A percentile compares a stretch with the other conserved stretches of the same genome.
Conservation (phyloP, 805 yeast species). For the Suhomyces sp. region DNA sequence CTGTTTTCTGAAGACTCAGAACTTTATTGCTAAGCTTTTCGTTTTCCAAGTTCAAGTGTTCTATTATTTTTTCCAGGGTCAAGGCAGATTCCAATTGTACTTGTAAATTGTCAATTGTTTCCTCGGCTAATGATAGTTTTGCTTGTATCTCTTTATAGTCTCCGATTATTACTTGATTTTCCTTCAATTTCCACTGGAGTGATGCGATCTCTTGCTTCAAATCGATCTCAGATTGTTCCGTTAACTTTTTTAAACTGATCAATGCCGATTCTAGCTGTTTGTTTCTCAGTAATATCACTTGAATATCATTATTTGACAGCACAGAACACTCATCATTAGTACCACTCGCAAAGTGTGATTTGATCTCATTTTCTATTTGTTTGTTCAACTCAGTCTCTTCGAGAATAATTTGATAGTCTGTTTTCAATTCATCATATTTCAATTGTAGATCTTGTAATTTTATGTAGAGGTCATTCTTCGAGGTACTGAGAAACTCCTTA, state of each 20-base stretch:
- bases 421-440: slow-evolving; percentile 28
- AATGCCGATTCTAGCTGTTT: slow-evolving; percentile 44
- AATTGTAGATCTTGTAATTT: slow-evolving; percentile 25
- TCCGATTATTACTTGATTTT: slow-evolving; percentile 32
- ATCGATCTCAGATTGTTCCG: slow-evolving; percentile 24
- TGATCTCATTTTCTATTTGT: slow-evolving; percentile 36
- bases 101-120: slow-evolving; percentile 26
- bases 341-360: slow-evolving; percentile 12
- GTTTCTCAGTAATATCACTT: slow-evolving; percentile 30
- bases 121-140: slow-evolving; percentile 21
- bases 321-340: slow-evolving; percentile 8
- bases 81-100: slow-evolving; percentile 32
- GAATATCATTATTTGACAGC: slow-evolving; percentile 17
- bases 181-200: slow-evolving; percentile 10
- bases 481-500: slow-evolving; percentile 39
- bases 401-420: slow-evolving; percentile 30
- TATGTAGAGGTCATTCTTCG: slow-evolving; percentile 26
- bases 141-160: slow-evolving; percentile 25
- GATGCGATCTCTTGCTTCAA: slow-evolving; percentile 19
- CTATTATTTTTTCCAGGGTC: slow-evolving; percentile 37
- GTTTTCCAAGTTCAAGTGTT: slow-evolving; percentile 35
- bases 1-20: slow-evolving; percentile 28
- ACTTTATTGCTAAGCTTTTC: slow-evolving; percentile 36
- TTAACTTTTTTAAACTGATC: slow-evolving; percentile 27
- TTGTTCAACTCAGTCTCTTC: slow-evolving; percentile 39